phyloP scores from a whole-genome alignment of 2,329 filamentous ascomycete genomes.

The Colletotrichum agaves region DNA sequence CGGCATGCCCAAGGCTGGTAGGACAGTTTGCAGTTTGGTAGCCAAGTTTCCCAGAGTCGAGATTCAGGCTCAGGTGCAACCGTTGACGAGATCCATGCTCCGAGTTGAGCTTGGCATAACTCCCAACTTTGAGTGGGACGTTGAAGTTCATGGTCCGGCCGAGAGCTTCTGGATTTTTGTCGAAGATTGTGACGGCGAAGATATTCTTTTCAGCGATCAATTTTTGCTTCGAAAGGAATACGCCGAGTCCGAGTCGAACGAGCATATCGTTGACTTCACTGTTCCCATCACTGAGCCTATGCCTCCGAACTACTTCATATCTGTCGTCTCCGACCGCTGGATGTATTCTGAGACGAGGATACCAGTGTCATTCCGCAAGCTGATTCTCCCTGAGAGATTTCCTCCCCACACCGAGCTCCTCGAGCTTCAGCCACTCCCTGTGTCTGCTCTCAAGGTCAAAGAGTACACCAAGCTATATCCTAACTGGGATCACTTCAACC shows the following conservation, averaged over 20 bases:
- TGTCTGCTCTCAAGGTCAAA: slow-evolving; percentile 86
- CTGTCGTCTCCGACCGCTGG: slow-evolving; percentile 94
- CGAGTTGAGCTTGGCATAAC: slow-evolving; percentile 90
- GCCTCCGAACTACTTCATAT: slow-evolving; percentile 99
- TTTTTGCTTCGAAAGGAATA: slow-evolving; percentile 94
- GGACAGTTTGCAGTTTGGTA: slow-evolving; percentile 85
- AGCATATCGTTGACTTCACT: slow-evolving; percentile 95
- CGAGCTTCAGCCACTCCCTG: slow-evolving; percentile 89
- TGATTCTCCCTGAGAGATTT: slow-evolving; percentile 95
- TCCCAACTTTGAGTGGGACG: slow-evolving; percentile 97
- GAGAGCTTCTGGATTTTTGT: slow-evolving; percentile 98
- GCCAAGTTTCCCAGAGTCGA: slow-evolving; percentile 94
- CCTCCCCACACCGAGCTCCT: slow-evolving; percentile 92
- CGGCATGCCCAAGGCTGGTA: slow-evolving; percentile 88
- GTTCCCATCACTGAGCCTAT: slow-evolving; percentile 97
- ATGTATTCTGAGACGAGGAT: slow-evolving; percentile 97
- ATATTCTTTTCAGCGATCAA: slow-evolving; percentile 93
- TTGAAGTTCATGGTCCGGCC: slow-evolving; percentile 83
- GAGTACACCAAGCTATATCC: slow-evolving; percentile 87
- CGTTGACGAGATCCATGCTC: slow-evolving; percentile 93
- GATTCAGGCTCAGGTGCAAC: slow-evolving; percentile 92
- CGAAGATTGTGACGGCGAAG: slow-evolving; percentile 96
- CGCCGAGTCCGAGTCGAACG: slow-evolving; percentile 84
- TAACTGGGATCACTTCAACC: slow-evolving; percentile 90
- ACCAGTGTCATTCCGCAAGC: slow-evolving; percentile 92